Conservation (phyloP, 2,329 filamentous ascomycete genomes). For the Aureobasidium lini region DNA sequence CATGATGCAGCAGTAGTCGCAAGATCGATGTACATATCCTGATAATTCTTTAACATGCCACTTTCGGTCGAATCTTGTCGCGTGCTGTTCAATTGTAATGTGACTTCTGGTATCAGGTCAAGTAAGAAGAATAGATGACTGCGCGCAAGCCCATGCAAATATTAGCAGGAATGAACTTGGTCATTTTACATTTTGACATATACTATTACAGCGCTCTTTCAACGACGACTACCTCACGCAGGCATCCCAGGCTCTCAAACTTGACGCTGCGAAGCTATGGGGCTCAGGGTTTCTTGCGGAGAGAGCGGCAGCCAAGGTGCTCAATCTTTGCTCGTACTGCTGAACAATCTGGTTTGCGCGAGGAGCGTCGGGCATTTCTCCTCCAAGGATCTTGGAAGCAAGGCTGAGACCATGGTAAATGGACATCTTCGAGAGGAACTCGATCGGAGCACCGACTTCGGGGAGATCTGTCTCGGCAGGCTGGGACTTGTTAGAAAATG, state of each 20-base stretch:
- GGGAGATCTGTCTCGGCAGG: conserved; percentile 14
- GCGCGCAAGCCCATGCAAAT: no score
- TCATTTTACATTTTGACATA: background rate
- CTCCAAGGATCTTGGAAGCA: conserved; percentile 33
- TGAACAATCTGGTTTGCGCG: conserved; percentile 9
- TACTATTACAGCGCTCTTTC: background rate
- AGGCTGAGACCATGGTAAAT: conserved; percentile 39
- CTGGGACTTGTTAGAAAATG: conserved; percentile 3
- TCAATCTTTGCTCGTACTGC: conserved; percentile 7
- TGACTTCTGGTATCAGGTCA: no score
- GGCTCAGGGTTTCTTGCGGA: background rate
- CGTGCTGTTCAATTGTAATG: no score
- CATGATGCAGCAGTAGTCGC: background rate
- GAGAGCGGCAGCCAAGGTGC: background rate
- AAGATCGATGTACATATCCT: background rate
- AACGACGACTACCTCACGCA: background rate
- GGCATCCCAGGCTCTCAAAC: background rate
- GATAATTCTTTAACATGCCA: background rate
- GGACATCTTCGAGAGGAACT: conserved; percentile 28
- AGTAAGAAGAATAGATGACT: no score
- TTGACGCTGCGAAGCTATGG: background rate
- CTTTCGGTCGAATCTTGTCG: no score
- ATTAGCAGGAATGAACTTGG: background rate
- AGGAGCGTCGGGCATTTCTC: conserved; percentile 22
- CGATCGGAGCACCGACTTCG: conserved; percentile 16